phyloP scores from a whole-genome alignment of 208 protist genomes.

The Trypanosoma avium region DNA sequence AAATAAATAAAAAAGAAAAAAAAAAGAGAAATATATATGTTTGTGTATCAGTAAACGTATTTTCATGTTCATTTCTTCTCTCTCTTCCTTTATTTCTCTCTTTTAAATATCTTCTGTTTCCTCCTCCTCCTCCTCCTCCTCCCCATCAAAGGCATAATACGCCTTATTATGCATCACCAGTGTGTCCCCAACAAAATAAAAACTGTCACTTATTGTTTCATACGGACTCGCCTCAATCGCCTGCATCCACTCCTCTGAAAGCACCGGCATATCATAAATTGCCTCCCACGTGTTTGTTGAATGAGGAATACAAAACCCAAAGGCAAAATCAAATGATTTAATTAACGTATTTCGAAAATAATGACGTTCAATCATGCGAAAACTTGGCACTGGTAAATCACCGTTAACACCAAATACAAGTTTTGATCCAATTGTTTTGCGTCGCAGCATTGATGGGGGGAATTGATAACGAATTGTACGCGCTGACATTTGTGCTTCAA shows the following conservation, averaged over 20 bases:
- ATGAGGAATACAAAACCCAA: slow-evolving; percentile 96
- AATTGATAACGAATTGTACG: slow-evolving; percentile 93
- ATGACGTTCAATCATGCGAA: slow-evolving; percentile 97
- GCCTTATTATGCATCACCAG: slow-evolving; percentile 97
- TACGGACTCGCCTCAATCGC: slow-evolving; percentile 89
- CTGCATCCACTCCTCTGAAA: slow-evolving; percentile 81
- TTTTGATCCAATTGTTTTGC: slow-evolving; percentile 80
- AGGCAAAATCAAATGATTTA: slow-evolving; percentile 95
- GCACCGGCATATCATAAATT: slow-evolving; percentile 93
- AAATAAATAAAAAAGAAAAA: slow-evolving; percentile 19
- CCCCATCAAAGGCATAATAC: slow-evolving; percentile 72
- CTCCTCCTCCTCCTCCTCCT: slow-evolving; percentile 4
- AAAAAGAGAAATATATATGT: neutral
- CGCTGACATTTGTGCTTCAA: slow-evolving; percentile 48
- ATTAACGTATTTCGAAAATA: slow-evolving; percentile 94
- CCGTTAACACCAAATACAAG: slow-evolving; percentile 92
- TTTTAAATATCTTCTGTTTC: neutral
- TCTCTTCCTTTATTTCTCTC: slow-evolving; percentile 5
- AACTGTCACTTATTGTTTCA: slow-evolving; percentile 93
- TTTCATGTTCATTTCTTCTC: no score
- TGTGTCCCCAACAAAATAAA: slow-evolving; percentile 94
- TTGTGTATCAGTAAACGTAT: neutral
- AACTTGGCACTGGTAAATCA: slow-evolving; percentile 82
- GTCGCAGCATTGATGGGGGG: slow-evolving; percentile 71
- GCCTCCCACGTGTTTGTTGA: slow-evolving; percentile 95